Percentiles rank a stretch among this genome's conserved stretches.
Conservation (phyloP, 2,329 filamentous ascomycete species). For the Alternaria novae-zelandiae region DNA sequence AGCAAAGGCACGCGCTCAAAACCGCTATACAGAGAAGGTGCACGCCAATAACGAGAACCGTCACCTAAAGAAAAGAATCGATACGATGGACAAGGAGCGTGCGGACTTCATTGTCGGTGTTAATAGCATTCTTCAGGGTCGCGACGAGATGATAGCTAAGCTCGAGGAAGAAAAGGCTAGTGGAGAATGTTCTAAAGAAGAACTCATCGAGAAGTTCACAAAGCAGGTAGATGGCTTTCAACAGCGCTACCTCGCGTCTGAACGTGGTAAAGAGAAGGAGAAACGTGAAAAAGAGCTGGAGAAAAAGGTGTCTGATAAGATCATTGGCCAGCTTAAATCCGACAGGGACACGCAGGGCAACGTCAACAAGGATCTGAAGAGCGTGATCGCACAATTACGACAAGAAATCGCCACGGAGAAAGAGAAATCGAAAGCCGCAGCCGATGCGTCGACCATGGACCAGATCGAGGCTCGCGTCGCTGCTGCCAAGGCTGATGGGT, state of each 20-base stretch:
- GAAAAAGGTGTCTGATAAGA: neutral
- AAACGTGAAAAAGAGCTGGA: neutral
- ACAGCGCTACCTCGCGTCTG: neutral
- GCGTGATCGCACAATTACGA: neutral
- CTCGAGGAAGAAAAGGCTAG: neutral
- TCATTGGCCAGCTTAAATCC: neutral
- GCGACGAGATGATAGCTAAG: neutral
- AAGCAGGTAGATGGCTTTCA: neutral
- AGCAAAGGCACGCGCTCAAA: conserved; percentile 7
- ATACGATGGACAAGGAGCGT: neutral
- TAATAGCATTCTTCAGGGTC: neutral
- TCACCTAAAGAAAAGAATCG: neutral
- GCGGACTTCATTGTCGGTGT: neutral
- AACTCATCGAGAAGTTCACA: neutral
- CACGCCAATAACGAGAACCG: conserved; percentile 9
- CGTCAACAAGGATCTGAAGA: neutral
- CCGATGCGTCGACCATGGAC: neutral
- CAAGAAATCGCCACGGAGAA: neutral
- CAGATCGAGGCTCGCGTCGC: neutral
- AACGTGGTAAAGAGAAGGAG: neutral
- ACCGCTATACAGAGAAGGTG: conserved; percentile 7
- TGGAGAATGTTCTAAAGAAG: neutral
- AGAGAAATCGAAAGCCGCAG: neutral
- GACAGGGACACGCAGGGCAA: neutral
- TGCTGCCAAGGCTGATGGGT: neutral